Base-by-base conservation (phyloP, 352 stramenopile species). In the Phytopythium chamaehyphon region DNA sequence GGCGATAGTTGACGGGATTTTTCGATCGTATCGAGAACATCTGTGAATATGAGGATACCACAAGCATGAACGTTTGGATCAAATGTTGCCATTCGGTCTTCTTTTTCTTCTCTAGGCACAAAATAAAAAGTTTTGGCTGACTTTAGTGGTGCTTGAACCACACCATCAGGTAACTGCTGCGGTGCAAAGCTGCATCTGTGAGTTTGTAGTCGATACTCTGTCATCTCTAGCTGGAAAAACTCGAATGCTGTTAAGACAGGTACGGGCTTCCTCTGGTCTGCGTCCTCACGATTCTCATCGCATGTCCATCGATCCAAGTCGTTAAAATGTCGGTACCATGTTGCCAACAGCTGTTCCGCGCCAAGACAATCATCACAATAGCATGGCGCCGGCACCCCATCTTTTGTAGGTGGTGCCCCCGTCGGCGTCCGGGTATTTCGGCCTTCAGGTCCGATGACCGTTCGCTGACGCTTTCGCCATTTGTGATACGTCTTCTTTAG, bases 361-460 rank as follows among this genome's bases (percentile, higher is more conserved):
- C 76, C 71, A 11, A 84, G 56, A 39, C 76, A 88, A 28, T 64
- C 51, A n/a, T 88, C 64, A 38, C 76, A 83, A 28, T 73, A 69
- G 33, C 73, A 86, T 8, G 73, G 53, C 35, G 61, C 68, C 6
- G 76, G 69, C 6, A 83, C 59, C 0, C 71, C 71, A 15, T 82
- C 59, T 3, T 55, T 50, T 19, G 46, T 21, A n/a, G 76, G 73
- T 22, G 73, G 71, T 0, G 42, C 37, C 2, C 73, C 73, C 21
- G 47, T 71, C 1, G 73, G 76, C 8, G 83, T 40, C 6, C 70
- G 67, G 37, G 57, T 61, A 11, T 7, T 1, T 36, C 28, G 6
- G 11, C 33, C 35, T 15, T 12, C 1, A 12, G 28, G 3, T 7
- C 54, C 55, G 4, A 31, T 11, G 16, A 88, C 53, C 6, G 61